These are phyloP conservation scores for Chenopodium quinoa DNA, from an alignment of 148 eudicot species.

Conservation along the genomic window DNA sequence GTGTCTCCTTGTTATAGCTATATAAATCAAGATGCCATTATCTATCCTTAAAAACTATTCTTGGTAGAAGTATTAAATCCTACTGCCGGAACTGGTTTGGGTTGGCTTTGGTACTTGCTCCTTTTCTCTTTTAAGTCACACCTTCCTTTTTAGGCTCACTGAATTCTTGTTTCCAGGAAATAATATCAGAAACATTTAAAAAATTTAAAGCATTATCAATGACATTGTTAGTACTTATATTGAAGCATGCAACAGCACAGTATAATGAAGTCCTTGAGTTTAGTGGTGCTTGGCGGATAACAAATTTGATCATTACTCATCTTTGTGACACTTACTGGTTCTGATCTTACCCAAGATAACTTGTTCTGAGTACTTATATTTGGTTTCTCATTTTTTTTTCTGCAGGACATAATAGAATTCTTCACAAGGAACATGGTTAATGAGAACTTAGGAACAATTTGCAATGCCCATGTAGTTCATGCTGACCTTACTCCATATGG, in stretches of 20 bases:
- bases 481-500: constrained; percentile 67
- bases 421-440: constrained; percentile 83
- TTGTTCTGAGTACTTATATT: background rate
- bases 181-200: background rate
- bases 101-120: background rate
- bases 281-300: background rate
- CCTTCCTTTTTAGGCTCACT: background rate
- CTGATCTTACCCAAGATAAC: background rate
- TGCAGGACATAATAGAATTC: constrained; percentile 82
- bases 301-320: background rate
- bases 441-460: constrained; percentile 73
- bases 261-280: background rate
- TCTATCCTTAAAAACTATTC: background rate
- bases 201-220: background rate
- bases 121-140: background rate
- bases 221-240: background rate
- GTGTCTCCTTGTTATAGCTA: background rate
- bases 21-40: background rate
- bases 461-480: constrained; percentile 96
- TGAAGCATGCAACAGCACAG: background rate
- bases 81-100: background rate
- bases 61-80: background rate
- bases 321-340: background rate
- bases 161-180: background rate
- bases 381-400: background rate